phyloP scores from a whole-genome alignment of 2,329 filamentous ascomycete species.

The Colletotrichum higginsianum region DNA sequence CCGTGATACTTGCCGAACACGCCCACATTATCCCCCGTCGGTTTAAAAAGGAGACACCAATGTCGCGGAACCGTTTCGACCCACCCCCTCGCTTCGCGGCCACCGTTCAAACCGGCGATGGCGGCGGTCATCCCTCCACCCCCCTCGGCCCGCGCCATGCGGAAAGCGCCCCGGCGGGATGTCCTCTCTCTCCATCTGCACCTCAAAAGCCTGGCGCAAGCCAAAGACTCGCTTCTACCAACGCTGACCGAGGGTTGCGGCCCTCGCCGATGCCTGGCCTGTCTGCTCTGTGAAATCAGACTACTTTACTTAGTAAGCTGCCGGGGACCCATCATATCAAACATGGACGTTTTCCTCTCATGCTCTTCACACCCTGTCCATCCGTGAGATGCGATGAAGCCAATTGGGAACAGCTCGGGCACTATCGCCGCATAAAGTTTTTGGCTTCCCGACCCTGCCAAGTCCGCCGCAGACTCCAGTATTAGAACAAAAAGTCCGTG shows the following conservation, averaged over 20 bases:
- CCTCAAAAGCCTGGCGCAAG: background rate
- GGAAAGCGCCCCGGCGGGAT: slow-evolving; percentile 3
- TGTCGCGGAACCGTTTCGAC: slow-evolving; percentile 41
- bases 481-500: background rate
- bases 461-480: background rate
- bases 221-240: background rate
- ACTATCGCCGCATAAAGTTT: background rate
- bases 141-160: slow-evolving; percentile 14
- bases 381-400: slow-evolving; percentile 1
- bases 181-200: background rate
- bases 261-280: slow-evolving; percentile 20
- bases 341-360: background rate
- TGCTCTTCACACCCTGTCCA: background rate
- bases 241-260: slow-evolving; percentile 16
- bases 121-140: slow-evolving; percentile 11
- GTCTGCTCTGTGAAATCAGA: background rate
- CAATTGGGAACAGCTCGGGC: slow-evolving; percentile 7
- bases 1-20: background rate
- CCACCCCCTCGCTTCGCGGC: slow-evolving; percentile 15
- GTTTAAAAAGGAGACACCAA: slow-evolving; percentile 1
- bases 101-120: background rate
- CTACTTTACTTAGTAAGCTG: background rate
- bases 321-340: background rate
- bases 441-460: background rate
- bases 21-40: background rate